Evolutionary conservation across 202 grass and related monocot genomes (phyloP).

Genomic region (Panicum virgatum): DNA sequence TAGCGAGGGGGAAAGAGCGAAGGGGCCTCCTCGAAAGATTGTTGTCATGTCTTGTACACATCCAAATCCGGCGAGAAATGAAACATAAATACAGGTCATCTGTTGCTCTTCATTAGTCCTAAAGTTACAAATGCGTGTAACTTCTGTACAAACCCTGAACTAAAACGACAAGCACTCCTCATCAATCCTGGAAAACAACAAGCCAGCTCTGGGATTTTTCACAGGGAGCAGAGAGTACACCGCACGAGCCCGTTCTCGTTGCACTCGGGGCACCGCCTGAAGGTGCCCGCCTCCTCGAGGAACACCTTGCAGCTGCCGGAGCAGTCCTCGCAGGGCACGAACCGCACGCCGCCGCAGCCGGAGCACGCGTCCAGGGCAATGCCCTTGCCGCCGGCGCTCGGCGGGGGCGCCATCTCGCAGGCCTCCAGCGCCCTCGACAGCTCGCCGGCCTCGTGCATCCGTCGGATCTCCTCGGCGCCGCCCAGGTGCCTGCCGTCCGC

Average conservation of each 20-base stretch:
- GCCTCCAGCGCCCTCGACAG: constrained; percentile 46
- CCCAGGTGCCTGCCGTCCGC: constrained; percentile 69
- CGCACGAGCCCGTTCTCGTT: constrained; percentile 92
- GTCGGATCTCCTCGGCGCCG: constrained; percentile 64
- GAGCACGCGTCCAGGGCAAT: constrained; percentile 43
- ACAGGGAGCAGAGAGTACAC: constrained; percentile 59
- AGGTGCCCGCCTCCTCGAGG: constrained; percentile 64
- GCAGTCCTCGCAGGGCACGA: constrained; percentile 83
- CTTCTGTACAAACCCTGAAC: constrained; percentile 37
- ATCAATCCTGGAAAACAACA: not conserved
- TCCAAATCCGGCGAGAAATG: not conserved
- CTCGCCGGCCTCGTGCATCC: constrained; percentile 82
- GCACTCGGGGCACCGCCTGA: constrained; percentile 76
- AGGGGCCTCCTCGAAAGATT: no score
- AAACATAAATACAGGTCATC: not conserved
- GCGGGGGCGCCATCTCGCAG: constrained; percentile 54
- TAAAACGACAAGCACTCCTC: not conserved
- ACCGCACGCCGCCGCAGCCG: constrained; percentile 71
- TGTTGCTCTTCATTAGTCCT: constrained; percentile 43
- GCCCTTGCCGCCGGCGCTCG: constrained; percentile 28
- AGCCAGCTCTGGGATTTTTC: constrained; percentile 13
- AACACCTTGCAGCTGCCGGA: constrained; percentile 98
- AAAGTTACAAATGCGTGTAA: constrained; percentile 35
- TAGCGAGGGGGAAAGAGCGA: no score
- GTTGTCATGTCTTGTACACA: not conserved